phyloP scores from a whole-genome alignment of 2,329 filamentous ascomycete genomes.

The Cladosporium cucumerinum region DNA sequence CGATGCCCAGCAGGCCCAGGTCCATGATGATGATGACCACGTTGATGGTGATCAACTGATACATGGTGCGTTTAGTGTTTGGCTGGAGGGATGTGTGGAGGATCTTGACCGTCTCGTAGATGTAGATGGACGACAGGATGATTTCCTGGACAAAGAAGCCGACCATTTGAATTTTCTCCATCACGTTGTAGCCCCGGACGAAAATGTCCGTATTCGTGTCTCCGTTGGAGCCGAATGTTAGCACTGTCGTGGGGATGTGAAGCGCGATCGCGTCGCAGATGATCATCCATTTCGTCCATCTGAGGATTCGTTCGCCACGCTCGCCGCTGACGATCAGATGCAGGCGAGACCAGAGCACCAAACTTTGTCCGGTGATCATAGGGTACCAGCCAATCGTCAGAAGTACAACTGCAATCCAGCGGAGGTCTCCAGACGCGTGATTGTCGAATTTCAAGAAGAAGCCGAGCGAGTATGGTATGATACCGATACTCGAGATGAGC shows the following conservation, averaged over 20 bases:
- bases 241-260: conserved; percentile 53
- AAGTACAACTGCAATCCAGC: conserved; percentile 24
- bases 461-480: conserved; percentile 47
- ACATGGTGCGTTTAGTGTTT: conserved; percentile 31
- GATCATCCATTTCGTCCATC: conserved; percentile 56
- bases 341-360: conserved; percentile 62
- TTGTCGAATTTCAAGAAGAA: conserved; percentile 46
- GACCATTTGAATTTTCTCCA: conserved; percentile 46
- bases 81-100: conserved; percentile 21
- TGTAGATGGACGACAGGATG: conserved; percentile 32
- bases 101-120: conserved; percentile 30
- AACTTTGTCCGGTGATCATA: conserved; percentile 60
- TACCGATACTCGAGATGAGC: conserved; percentile 42
- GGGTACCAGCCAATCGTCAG: conserved; percentile 54
- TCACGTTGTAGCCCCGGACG: conserved; percentile 39
- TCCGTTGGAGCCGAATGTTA: conserved; percentile 54
- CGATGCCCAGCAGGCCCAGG: conserved; percentile 35
- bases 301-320: conserved; percentile 48
- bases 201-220: conserved; percentile 27
- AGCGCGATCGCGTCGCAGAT: conserved; percentile 52
- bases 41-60: conserved; percentile 38
- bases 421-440: conserved; percentile 34
- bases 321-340: conserved; percentile 51
- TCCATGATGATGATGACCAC: conserved; percentile 38
- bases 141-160: conserved; percentile 43